Base-by-base conservation (phyloP, 2,329 filamentous ascomycete genomes). In the Arthrobotrys musiformis region DNA sequence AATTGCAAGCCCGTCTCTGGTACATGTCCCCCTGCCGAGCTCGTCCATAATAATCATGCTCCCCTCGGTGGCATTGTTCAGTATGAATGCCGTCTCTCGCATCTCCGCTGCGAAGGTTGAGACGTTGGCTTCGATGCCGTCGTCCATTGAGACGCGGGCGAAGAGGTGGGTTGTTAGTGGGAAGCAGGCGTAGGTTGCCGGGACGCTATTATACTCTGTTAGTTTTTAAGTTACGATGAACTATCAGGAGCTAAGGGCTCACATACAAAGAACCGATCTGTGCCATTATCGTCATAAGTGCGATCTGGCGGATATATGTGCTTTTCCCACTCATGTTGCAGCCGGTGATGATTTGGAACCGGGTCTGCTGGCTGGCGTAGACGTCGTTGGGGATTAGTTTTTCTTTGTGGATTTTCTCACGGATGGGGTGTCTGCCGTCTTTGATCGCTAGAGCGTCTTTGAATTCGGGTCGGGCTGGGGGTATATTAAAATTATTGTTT, bases 251-350 rank as follows among this genome's bases (percentile, higher is more conserved):
- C 13, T 5, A n/a, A 28, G 13, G 19, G 11, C 26, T 5, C 17
- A 19, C 30, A 6, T 68, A 75, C 79, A 79, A 81, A 46, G 79
- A 81, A 33, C 80, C 80, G 50, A 97, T 90, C 81, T 99, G 95
- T 0, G 93, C 93, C 93, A 99, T 97, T 72, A 99, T 90, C 50
- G 92, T 89, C 81, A 96, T 89, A 33, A 99, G 85, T 0, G 94
- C 92, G 24, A 97, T 86, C 1, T 92, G 91, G 60, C 93, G 90
- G 78, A 98, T 97, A 81, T 97, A 98, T 0, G 94, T 99, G 79
- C 92, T 97, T 83, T 98, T 99, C 0, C 94, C 95, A 80, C 93
- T 97, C 95, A 99, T 99, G 81, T 99, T 99, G 82, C 93, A 96
- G 2, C 95, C 80, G 19, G 94, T 98, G 79, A 99, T 90, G 78